A percentile compares a stretch with the other conserved stretches of the same genome.
Conservation (phyloP, 164 flowering plant species). For the Warburgia ugandensis region DNA sequence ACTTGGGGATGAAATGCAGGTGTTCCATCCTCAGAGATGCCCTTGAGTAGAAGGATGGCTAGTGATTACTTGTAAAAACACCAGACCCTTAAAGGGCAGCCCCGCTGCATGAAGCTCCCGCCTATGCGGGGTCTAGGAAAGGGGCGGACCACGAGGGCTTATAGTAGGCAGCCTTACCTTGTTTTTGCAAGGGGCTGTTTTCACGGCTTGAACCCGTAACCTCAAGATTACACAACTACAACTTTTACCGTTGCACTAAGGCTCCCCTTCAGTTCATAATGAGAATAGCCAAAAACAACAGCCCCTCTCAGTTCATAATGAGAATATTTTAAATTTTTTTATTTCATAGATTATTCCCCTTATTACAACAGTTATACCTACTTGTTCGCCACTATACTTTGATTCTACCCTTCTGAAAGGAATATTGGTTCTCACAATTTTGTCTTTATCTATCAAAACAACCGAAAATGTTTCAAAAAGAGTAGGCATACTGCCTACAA, state of each 20-base stretch:
- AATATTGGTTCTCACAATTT: not conserved
- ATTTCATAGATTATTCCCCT: no score
- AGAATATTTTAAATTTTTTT: no score
- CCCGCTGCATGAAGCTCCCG: slow-evolving; percentile 85
- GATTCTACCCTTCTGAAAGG: slow-evolving; percentile 1
- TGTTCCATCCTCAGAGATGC: slow-evolving; percentile 85
- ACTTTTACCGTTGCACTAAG: no score
- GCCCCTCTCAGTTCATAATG: no score
- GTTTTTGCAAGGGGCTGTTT: no score
- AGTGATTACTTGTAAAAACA: slow-evolving; percentile 85
- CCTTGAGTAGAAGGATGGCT: slow-evolving; percentile 83
- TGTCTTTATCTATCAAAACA: not conserved
- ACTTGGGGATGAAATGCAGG: slow-evolving; percentile 96
- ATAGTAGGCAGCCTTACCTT: no score
- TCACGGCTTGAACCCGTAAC: no score
- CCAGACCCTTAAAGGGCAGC: slow-evolving; percentile 96
- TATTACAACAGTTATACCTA: no score
- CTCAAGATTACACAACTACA: no score
- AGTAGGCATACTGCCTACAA: not conserved
- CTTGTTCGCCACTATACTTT: not conserved
- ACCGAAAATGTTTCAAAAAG: not conserved
- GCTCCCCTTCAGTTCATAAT: no score
- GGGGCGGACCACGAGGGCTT: no score
- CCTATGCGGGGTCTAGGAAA: slow-evolving; percentile 94
- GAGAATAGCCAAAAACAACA: no score